phyloP scores from a whole-genome alignment of 2,329 filamentous ascomycete species.

The Biscogniauxia mediterranea region DNA sequence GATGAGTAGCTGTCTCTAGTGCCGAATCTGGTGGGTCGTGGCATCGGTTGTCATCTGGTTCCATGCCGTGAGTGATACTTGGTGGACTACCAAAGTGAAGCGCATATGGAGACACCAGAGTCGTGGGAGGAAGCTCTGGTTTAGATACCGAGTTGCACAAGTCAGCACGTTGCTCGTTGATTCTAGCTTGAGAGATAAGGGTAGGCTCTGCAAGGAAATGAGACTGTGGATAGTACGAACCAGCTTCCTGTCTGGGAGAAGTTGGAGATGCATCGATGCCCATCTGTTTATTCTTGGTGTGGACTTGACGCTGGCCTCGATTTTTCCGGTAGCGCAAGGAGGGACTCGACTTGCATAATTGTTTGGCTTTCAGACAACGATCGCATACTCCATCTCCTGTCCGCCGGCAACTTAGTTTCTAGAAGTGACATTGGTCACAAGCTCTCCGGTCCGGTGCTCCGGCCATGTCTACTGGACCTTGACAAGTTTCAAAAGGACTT shows the following conservation, averaged over 20 bases:
- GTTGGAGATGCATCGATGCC: background rate
- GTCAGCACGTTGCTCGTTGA: background rate
- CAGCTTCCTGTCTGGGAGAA: background rate
- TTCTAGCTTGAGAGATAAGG: background rate
- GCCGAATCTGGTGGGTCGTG: background rate
- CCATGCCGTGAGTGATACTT: background rate
- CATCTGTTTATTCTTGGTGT: background rate
- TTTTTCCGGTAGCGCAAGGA: conserved; percentile 35
- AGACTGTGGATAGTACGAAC: background rate
- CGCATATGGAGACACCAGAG: background rate
- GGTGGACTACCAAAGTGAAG: background rate
- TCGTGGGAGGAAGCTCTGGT: background rate
- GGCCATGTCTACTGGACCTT: background rate
- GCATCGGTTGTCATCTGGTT: background rate
- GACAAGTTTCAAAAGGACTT: background rate
- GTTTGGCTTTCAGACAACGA: conserved; percentile 41
- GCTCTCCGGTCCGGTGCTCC: conserved; percentile 36
- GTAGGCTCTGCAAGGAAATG: background rate
- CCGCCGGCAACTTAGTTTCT: conserved; percentile 47
- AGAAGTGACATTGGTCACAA: conserved; percentile 46
- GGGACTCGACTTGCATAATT: conserved; percentile 44
- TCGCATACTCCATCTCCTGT: conserved; percentile 41
- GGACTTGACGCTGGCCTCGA: background rate
- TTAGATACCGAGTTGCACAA: background rate
- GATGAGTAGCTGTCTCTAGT: background rate